Evolutionary conservation across 306 rosid genomes (phyloP), one percentile per base, ranked within the genome.

Genomic region (Herpetospermum pedunculosum): DNA sequence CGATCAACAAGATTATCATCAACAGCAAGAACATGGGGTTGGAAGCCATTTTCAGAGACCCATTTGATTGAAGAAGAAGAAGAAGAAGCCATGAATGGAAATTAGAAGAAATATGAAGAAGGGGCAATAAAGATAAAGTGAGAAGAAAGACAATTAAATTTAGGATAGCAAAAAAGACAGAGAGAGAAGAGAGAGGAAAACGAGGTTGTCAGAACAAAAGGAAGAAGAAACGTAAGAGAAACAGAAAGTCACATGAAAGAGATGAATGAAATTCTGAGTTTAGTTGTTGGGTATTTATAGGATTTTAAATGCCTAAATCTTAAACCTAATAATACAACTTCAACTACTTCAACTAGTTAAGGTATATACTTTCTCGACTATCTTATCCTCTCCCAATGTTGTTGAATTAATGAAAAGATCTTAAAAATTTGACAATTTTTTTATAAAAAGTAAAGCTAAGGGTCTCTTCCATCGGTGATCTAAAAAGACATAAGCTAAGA

Each of bases 1-100:
- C 97, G 92, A 81, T 93, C 98, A 76, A 87, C 78, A 41, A 87
- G 77, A 65, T 69, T 90, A 73, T 93, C 98, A 78, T 93, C 98
- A 35, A 93, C 97, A 41, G 97, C 98, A n/a, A 93, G 79, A 80
- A 93, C 97, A 77, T 93, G 98, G 58, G 94, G 97, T 58, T 83
- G 82, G 14, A 77, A 91, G 29, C 79, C 85, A 82, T 43, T 41
- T 41, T 32, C 82, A 87, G 73, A 76, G 77, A 82, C 79, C 78
- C 76, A 78, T 81, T 70, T 85, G 55, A 54, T 87, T 28, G 75
- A 72, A 18, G 88, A 49, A 57, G 64, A 59, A 41, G 89, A 75
- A 70, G 82, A 76, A 64, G 59, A 54, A 77, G 87, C 87, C 92
- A 82, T 87, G 10, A 29, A 14, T 6, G 41, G 40, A 30, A 60